These are phyloP conservation scores for Schizopora paradoxa DNA, from an alignment of 1,284 basidiomycete genomes.

Conservation along the genomic window DNA sequence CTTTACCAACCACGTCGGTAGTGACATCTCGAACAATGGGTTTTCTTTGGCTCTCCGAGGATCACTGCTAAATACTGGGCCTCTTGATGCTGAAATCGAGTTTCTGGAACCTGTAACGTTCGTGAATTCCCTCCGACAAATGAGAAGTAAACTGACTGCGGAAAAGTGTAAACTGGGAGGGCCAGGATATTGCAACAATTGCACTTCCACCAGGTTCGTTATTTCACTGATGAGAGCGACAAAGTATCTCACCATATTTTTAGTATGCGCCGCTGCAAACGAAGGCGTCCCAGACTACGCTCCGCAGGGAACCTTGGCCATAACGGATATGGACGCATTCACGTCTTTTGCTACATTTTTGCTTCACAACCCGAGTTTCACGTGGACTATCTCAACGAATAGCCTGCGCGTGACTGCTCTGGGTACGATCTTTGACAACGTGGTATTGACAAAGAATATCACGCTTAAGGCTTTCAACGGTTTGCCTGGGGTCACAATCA, in stretches of 20 bases:
- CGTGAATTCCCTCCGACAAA: slow-evolving; percentile 22
- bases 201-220: slow-evolving; percentile 48
- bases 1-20: slow-evolving; percentile 20
- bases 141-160: slow-evolving; percentile 2
- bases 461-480: slow-evolving; percentile 69
- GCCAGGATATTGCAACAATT: slow-evolving; percentile 62
- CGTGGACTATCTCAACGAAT: slow-evolving; percentile 66
- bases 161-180: slow-evolving; percentile 58
- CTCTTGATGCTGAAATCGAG: slow-evolving; percentile 59
- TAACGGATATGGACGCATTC: slow-evolving; percentile 53
- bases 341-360: slow-evolving; percentile 64
- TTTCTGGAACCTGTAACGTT: slow-evolving; percentile 52
- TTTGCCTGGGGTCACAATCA: slow-evolving; percentile 63
- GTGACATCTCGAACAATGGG: slow-evolving; percentile 52
- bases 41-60: slow-evolving; percentile 57
- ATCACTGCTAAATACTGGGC: slow-evolving; percentile 55
- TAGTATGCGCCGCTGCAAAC: slow-evolving; percentile 68
- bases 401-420: slow-evolving; percentile 61
- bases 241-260: not conserved
- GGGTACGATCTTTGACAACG: slow-evolving; percentile 64
- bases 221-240: not conserved
- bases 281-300: slow-evolving; percentile 61
- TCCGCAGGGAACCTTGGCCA: slow-evolving; percentile 46
- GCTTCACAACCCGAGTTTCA: slow-evolving; percentile 61
- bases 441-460: slow-evolving; percentile 59